These are phyloP conservation scores for Gynostemma pentaphyllum DNA, from an alignment of 306 rosid species.

Conservation along the genomic window DNA sequence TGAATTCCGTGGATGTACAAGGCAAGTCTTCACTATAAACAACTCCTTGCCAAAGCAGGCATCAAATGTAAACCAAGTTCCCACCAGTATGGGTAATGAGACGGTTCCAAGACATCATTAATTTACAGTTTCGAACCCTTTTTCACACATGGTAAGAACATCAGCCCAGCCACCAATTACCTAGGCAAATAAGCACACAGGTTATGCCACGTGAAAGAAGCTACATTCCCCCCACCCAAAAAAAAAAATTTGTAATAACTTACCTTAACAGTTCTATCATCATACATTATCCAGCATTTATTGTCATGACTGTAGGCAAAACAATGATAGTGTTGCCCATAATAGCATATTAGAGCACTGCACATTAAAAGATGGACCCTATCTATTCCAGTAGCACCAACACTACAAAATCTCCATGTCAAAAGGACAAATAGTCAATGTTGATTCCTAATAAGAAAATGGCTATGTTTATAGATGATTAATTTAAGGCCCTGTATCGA, in stretches of 20 bases:
- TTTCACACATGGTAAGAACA: conserved; percentile 73
- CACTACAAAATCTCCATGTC: neutral
- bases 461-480: neutral
- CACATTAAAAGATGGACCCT: neutral
- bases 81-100: neutral
- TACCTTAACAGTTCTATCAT: conserved; percentile 92
- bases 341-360: conserved; percentile 36
- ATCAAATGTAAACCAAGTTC: neutral
- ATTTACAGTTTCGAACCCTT: conserved; percentile 87
- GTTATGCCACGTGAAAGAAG: neutral
- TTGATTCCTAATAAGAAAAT: neutral
- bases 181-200: conserved; percentile 25
- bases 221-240: neutral
- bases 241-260: conserved; percentile 17
- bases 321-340: conserved; percentile 97
- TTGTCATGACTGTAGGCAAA: conserved; percentile 80
- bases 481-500: neutral
- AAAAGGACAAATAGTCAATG: neutral
- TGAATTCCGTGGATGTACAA: conserved; percentile 18
- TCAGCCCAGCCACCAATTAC: conserved; percentile 87
- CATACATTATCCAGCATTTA: conserved; percentile 80
- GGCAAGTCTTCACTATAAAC: conserved; percentile 30
- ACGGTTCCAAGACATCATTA: conserved; percentile 35
- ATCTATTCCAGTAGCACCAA: neutral
- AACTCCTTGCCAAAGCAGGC: conserved; percentile 6